phyloP scores from a whole-genome alignment of 1,284 basidiomycete species.

The Malassezia yamatoensis region DNA sequence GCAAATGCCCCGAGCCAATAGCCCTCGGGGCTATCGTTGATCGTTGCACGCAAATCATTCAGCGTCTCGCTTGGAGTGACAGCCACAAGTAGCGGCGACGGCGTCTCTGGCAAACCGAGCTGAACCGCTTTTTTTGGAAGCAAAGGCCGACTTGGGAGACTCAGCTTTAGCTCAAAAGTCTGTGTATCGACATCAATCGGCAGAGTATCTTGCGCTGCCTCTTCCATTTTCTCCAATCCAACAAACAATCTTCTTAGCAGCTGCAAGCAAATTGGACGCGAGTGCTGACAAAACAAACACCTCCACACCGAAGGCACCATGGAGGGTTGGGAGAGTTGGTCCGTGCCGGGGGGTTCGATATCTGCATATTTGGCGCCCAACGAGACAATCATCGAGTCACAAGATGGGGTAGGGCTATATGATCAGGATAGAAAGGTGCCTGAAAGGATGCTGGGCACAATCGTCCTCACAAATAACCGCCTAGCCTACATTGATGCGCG shows the following conservation, averaged over 20 bases:
- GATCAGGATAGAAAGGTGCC: constrained; percentile 64
- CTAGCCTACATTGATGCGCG: constrained; percentile 68
- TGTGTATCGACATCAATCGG: constrained; percentile 16
- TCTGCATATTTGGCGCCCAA: constrained; percentile 14
- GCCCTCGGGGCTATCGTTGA: constrained; percentile 44
- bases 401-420: constrained; percentile 40
- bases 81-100: constrained; percentile 38
- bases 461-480: constrained; percentile 73
- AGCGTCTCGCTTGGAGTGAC: constrained; percentile 44
- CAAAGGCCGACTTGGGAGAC: constrained; percentile 39
- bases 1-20: constrained; percentile 48
- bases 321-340: constrained; percentile 8
- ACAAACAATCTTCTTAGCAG: too few relatives aligned
- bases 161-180: constrained; percentile 42
- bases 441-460: constrained; percentile 61
- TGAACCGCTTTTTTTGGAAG: constrained; percentile 29
- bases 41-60: constrained; percentile 43
- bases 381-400: constrained; percentile 36
- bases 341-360: not conserved
- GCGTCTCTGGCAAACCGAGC: constrained; percentile 40
- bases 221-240: not conserved
- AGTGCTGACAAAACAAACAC: not conserved
- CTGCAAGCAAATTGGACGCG: too few relatives aligned
- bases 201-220: not conserved
- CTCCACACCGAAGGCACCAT: not conserved